Conservation (phyloP, 1,284 basidiomycete species). For the Afroboletus lepidellus region DNA sequence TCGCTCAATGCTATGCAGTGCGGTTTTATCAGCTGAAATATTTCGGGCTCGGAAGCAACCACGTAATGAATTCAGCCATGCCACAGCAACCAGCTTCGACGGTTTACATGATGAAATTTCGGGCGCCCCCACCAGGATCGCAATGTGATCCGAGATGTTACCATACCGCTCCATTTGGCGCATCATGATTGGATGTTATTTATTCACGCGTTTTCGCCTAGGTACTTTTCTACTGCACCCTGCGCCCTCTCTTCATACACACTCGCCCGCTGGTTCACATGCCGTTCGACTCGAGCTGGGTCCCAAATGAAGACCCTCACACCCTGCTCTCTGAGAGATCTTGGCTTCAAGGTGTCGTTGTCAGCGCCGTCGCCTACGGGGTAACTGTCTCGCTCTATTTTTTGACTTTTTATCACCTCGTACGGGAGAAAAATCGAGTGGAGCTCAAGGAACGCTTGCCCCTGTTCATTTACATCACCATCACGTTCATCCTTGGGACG, state of each 20-base stretch:
- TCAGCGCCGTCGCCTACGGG: conserved; percentile 17
- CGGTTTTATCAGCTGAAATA: too few species aligned
- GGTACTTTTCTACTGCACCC: neutral
- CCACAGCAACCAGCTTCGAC: too few species aligned
- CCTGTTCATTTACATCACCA: conserved; percentile 20
- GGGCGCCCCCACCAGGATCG: neutral
- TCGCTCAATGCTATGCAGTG: too few species aligned
- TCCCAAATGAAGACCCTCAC: conserved; percentile 10
- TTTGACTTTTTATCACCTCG: conserved; percentile 14
- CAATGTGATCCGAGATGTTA: neutral
- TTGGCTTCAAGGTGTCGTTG: conserved; percentile 19
- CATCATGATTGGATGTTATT: neutral
- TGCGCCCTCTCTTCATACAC: neutral
- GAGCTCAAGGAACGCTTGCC: conserved; percentile 4
- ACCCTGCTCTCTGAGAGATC: conserved; percentile 16
- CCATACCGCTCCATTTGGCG: neutral
- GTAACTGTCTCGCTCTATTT: conserved; percentile 6
- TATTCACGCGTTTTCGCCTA: neutral
- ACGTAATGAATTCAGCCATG: too few species aligned
- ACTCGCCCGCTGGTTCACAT: neutral
- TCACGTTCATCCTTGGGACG: conserved; percentile 26
- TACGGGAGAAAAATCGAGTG: neutral
- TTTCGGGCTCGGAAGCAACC: too few species aligned
- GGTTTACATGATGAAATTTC: too few species aligned
- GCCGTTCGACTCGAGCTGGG: conserved; percentile 20